A percentile compares a stretch with the other conserved stretches of the same genome.
These are phyloP conservation scores for Cornus kousa DNA, from an alignment of 148 eudicot genomes.

Conservation along the genomic window DNA sequence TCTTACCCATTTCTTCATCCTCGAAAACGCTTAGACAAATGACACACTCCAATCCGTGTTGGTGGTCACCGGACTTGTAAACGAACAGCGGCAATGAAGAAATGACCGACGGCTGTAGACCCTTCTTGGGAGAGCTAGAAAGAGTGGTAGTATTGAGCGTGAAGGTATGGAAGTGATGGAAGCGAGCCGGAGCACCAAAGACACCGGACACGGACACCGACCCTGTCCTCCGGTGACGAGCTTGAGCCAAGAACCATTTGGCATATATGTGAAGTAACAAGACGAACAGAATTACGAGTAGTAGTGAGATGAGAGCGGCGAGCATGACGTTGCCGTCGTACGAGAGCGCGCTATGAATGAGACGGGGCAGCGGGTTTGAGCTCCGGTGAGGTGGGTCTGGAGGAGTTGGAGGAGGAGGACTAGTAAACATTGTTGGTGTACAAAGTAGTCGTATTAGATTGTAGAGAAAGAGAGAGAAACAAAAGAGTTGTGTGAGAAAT, in stretches of 20 bases:
- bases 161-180: slow-evolving; percentile 22
- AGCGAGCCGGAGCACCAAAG: slow-evolving; percentile 14
- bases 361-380: background rate
- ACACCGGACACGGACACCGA: slow-evolving; percentile 17
- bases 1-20: slow-evolving; percentile 44
- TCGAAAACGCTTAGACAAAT: slow-evolving; percentile 56
- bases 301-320: slow-evolving; percentile 51
- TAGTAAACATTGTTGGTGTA: background rate
- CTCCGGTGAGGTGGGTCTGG: background rate
- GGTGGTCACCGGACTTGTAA: slow-evolving; percentile 10
- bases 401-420: background rate
- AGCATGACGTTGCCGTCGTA: slow-evolving; percentile 52
- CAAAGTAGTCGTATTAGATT: too few relatives aligned
- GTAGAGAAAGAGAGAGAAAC: background rate
- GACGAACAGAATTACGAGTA: slow-evolving; percentile 60
- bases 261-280: slow-evolving; percentile 61
- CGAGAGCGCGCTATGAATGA: slow-evolving; percentile 31
- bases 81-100: slow-evolving; percentile 45
- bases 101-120: slow-evolving; percentile 40
- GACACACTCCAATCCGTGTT: slow-evolving; percentile 40
- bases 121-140: slow-evolving; percentile 27
- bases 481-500: background rate
- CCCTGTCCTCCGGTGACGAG: slow-evolving; percentile 21
- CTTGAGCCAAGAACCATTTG: slow-evolving; percentile 46
- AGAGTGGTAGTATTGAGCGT: slow-evolving; percentile 5